Evolutionary conservation across 768 basidiomycete genomes (phyloP).

Genomic region (Pleurotus citrinopileatus): DNA sequence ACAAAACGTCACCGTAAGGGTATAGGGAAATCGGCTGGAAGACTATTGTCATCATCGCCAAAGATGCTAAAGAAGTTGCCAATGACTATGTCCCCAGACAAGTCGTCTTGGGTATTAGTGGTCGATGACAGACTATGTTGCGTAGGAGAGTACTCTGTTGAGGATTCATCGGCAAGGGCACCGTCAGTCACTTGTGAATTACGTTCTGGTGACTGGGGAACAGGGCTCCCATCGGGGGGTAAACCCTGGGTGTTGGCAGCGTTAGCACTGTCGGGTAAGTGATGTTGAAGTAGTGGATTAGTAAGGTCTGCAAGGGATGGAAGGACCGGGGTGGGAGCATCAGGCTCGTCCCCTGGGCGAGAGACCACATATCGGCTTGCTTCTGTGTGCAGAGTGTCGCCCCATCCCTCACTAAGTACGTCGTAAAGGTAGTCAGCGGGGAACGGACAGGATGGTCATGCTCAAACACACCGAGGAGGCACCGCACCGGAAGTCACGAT

Average conservation of each 20-base stretch:
- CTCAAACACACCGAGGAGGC: neutral
- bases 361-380: too few species aligned
- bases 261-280: too few species aligned
- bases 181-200: constrained; percentile 9
- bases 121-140: neutral
- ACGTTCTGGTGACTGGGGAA: neutral
- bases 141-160: neutral
- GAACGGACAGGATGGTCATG: neutral
- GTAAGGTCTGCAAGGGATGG: too few species aligned
- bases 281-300: too few species aligned
- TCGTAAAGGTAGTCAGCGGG: too few species aligned
- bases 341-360: too few species aligned
- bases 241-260: too few species aligned
- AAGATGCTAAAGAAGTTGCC: constrained; percentile 46
- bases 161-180: constrained; percentile 10
- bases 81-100: constrained; percentile 34
- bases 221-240: too few species aligned
- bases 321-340: too few species aligned
- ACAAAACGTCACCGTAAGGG: constrained; percentile 1
- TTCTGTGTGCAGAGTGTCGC: too few species aligned
- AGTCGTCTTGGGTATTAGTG: neutral
- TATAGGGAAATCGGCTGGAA: constrained; percentile 30
- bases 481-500: neutral
- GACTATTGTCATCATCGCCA: constrained; percentile 32
- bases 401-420: too few species aligned